Percentiles rank a stretch among this genome's conserved stretches.
Evolutionary conservation across 78 protist genomes (phyloP).

Genomic region (Dictyostelium discoideum): DNA sequence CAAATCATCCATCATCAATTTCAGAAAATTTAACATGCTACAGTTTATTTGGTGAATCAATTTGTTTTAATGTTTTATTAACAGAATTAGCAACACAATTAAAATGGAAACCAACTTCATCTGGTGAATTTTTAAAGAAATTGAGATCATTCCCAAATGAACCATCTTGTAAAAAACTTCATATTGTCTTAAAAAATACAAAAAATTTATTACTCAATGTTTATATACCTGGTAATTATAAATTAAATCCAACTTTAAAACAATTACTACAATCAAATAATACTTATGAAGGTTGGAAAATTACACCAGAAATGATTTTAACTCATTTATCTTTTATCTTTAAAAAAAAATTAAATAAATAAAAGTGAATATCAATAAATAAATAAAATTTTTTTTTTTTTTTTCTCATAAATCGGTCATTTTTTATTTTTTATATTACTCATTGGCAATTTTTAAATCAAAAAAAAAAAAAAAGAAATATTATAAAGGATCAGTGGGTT

Average conservation of each 20-base stretch:
- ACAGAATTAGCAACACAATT: background rate
- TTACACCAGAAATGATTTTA: background rate
- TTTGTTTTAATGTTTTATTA: background rate
- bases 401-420: no score
- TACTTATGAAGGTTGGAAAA: background rate
- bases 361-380: no score
- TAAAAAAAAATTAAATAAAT: background rate
- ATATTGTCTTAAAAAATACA: background rate
- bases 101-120: background rate
- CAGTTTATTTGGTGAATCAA: slow-evolving; percentile 5
- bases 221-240: background rate
- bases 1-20: background rate
- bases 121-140: background rate
- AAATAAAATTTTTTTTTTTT: no score
- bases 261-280: background rate
- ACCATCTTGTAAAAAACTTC: no score
- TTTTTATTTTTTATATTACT: no score
- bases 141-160: background rate
- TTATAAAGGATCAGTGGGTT: no score
- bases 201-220: background rate
- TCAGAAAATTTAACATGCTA: background rate
- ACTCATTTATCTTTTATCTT: background rate
- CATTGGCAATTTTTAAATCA: no score
- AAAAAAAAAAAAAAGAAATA: no score
- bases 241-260: background rate